These are phyloP conservation scores for Begonia loranthoides DNA, from an alignment of 306 rosid species.

Conservation along the genomic window DNA sequence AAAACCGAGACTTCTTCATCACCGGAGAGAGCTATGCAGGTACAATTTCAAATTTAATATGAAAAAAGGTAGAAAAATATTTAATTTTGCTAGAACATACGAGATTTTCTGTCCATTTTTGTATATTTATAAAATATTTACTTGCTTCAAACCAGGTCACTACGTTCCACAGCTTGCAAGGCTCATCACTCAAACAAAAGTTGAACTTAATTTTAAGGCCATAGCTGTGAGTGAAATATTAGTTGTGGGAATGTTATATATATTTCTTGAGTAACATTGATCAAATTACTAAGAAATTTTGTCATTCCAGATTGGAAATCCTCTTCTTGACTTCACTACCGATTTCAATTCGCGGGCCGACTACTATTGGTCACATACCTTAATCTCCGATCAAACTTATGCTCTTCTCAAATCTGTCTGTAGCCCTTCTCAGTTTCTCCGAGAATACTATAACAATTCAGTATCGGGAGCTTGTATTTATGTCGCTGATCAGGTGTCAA, in stretches of 20 bases:
- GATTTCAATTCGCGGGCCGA: constrained; percentile 14
- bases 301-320: constrained; percentile 25
- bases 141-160: constrained; percentile 20
- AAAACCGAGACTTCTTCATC: constrained; percentile 14
- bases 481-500: not conserved
- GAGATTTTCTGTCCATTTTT: not conserved
- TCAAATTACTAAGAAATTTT: too few relatives aligned
- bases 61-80: not conserved
- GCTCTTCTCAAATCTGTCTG: constrained; percentile 8
- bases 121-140: not conserved
- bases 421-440: constrained; percentile 1
- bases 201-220: constrained; percentile 22
- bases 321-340: constrained; percentile 16
- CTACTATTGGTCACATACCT: constrained; percentile 27
- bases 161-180: constrained; percentile 35
- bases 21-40: constrained; percentile 40
- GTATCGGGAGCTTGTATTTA: not conserved
- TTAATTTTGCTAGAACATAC: not conserved
- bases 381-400: constrained; percentile 19
- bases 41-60: not conserved
- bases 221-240: constrained; percentile 23
- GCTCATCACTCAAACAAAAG: constrained; percentile 18
- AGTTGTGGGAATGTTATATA: too few relatives aligned
- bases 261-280: too few relatives aligned
- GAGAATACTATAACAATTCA: not conserved